Base-by-base conservation (phyloP, 805 yeast species). In the Candida maesae region DNA sequence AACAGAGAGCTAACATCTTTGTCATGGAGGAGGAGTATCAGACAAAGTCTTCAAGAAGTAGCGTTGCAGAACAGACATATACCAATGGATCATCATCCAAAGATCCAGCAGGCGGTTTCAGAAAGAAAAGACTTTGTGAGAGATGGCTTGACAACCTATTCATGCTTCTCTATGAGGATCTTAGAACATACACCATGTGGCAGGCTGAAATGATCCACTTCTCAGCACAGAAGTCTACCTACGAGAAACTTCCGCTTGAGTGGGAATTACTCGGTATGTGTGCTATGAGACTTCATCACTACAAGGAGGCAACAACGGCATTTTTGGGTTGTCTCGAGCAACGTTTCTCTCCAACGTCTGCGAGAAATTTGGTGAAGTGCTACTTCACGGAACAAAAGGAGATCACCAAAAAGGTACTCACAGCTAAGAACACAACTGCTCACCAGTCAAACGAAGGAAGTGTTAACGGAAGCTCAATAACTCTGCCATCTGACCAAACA, bases 221-320 rank as follows among this genome's bases (percentile, higher is more conserved):
- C 65, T 89, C 84, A 61, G 87, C 95, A 6, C 95, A 88, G 60
- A 86, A 87, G 61, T 71, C 87, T 60, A 80, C 78, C 32, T 84
- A 83, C 60, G 78, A 77, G 52, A 89, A 86, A 58, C 68, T 82
- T 21, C 80, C 96, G 0, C 66, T 84, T 42, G 97, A 90, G 63
- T 90, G 97, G 96, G 96, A 95, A 64, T 69, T 87, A 26, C 71
- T 90, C 47, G 99, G 99, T 2, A 69, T 78, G 52, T 81, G 89
- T 36, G 95, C 98, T 1, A 76, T 73, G 53, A 76, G 99, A 49
- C 70, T 95, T 50, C 88, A 89, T 47, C 96, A 91, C 60, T 72
- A 67, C 49, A 86, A 82, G 51, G 97, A 89, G 62, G 96, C 97
- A 0, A 79, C 90, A 1, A 75, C 75, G 35, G 96, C 98, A 8